These are phyloP conservation scores for Acidomyces sp. DNA, from an alignment of 495 filamentous ascomycete species.

Conservation along the genomic window DNA sequence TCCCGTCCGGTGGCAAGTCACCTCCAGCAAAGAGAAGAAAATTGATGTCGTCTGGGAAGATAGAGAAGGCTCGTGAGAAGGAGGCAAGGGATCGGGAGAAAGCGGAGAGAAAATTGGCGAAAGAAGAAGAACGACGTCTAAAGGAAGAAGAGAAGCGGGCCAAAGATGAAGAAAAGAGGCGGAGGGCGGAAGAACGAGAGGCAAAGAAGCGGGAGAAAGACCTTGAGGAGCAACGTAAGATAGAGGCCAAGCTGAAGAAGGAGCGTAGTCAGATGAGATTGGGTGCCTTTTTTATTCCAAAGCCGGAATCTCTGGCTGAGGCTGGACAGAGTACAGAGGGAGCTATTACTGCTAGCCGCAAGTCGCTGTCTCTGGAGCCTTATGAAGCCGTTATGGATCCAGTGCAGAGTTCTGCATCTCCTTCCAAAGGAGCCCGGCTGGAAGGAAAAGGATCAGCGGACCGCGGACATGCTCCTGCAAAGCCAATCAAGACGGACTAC, in stretches of 20 bases:
- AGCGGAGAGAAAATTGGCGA: conserved; percentile 37
- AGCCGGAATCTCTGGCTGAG: conserved; percentile 11
- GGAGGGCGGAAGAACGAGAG: conserved; percentile 29
- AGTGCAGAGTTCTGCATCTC: conserved; percentile 11
- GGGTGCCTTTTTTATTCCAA: conserved; percentile 15
- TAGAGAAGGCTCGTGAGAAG: conserved; percentile 36
- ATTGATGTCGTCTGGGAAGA: conserved; percentile 30
- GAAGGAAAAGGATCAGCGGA: background rate
- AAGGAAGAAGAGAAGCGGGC: conserved; percentile 29
- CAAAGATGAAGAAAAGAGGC: conserved; percentile 30
- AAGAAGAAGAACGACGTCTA: conserved; percentile 23
- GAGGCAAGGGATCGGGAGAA: conserved; percentile 39
- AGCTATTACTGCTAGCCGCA: conserved; percentile 15
- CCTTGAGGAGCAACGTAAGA: conserved; percentile 43
- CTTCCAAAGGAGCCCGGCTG: conserved; percentile 2
- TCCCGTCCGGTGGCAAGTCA: background rate
- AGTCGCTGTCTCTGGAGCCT: conserved; percentile 25
- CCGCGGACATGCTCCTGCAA: conserved; percentile 19
- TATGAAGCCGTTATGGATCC: conserved; percentile 19
- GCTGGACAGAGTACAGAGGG: background rate
- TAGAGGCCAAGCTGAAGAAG: conserved; percentile 60
- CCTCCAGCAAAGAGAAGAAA: conserved; percentile 29
- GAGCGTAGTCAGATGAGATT: conserved; percentile 33
- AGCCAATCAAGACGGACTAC: conserved; percentile 44
- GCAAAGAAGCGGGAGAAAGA: conserved; percentile 35